Base-by-base conservation (phyloP, 106 monocot genomes). In the Chionographis japonica region DNA sequence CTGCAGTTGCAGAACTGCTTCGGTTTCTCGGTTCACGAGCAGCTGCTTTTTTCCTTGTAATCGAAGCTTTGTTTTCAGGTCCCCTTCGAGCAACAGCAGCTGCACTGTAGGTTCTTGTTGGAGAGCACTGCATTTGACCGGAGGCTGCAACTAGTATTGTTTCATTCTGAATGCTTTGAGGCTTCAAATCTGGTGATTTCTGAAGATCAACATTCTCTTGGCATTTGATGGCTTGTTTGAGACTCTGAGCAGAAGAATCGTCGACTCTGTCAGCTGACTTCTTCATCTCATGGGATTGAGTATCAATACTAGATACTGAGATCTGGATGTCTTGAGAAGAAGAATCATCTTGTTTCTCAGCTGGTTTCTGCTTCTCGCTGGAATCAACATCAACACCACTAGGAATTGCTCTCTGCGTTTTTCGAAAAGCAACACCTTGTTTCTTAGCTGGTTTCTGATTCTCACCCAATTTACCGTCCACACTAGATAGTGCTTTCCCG, bases 1-100 rank as follows among this genome's bases (percentile, higher is more conserved):
- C 81, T 61, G 83, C 84, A 35, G 84, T 84, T 27, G 69, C 57
- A 50, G 79, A 63, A 74, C 42, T 77, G 56, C 75, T 75, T 61
- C 75, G 72, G 27, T 61, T 82, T 58, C 76, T 88, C 60, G 88
- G 74, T 76, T 89, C 89, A 73, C 86, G 86, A 69, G 87, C 90
- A 73, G 83, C 85, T 49, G 85, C 86, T 20, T 83, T 93, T 71
- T 85, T 91, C 27, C 88, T 88, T 49, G 75, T 88, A 38, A 85
- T 78, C 12, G 88, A 83, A 43, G 72, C 60, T 70, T 79, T 90
- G 56, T 66, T 79, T 64, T 83, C 84, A 50, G 75, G 35, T 56
- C 68, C 84, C 63, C 75, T 69, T 53, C 71, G 59, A 55, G 79
- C 62, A 56, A 63, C 62, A 52, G 64, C 66, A 76, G 80, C 56